Conservation (phyloP, 2,329 filamentous ascomycete species). For the Pseudogymnoascus sp. region DNA sequence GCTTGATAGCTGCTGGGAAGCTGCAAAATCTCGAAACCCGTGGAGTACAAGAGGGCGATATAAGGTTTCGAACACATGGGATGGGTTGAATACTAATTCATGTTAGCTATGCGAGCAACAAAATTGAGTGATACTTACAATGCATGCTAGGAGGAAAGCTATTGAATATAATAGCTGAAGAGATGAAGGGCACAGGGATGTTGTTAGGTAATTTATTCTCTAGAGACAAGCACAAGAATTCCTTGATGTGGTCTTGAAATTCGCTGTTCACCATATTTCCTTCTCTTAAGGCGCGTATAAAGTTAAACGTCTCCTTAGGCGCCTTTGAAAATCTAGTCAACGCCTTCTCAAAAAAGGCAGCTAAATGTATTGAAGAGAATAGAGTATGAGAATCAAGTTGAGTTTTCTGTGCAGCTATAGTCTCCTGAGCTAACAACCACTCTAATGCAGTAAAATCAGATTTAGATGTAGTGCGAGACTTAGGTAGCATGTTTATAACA, state of each 20-base stretch:
- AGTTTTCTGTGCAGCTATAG: conserved; percentile 9
- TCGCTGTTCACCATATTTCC: conserved; percentile 10
- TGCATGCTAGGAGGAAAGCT: conserved; percentile 20
- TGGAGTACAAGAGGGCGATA: conserved; percentile 12
- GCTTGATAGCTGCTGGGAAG: conserved; percentile 11
- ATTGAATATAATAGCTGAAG: conserved; percentile 19
- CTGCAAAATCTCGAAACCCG: conserved; percentile 12
- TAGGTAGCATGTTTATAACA: conserved; percentile 12
- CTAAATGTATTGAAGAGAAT: conserved; percentile 16
- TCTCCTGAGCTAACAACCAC: conserved; percentile 13
- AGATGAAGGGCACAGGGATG: conserved; percentile 15
- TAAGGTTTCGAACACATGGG: conserved; percentile 15
- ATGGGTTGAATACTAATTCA: conserved; percentile 14
- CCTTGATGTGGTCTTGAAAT: conserved; percentile 13
- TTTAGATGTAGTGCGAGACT: background rate
- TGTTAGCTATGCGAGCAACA: background rate
- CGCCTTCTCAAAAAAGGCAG: conserved; percentile 16
- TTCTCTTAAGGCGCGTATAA: conserved; percentile 15
- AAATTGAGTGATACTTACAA: conserved; percentile 13
- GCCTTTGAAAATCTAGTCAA: conserved; percentile 11
- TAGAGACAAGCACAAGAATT: conserved; percentile 12
- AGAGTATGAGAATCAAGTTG: conserved; percentile 13
- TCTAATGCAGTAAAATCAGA: conserved; percentile 10
- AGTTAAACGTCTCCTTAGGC: conserved; percentile 14
- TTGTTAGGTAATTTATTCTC: conserved; percentile 13